Evolutionary conservation across 495 filamentous ascomycete genomes (phyloP).

Genomic region (Oidiodendron maius): DNA sequence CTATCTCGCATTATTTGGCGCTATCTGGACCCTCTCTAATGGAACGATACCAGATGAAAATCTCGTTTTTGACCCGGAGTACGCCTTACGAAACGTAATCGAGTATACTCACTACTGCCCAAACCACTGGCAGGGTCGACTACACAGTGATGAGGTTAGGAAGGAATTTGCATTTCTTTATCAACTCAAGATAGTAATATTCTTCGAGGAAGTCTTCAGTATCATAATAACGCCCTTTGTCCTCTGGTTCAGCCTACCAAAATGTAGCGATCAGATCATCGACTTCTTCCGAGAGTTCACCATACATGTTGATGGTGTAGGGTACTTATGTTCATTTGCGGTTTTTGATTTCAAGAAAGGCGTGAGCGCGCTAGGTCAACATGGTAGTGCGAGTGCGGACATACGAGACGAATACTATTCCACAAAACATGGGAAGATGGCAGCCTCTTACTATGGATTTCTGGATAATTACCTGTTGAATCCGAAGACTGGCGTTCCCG

Average conservation of each 20-base stretch:
- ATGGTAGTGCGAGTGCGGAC: constrained; percentile 38
- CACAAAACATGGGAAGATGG: constrained; percentile 95
- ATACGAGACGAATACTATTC: constrained; percentile 88
- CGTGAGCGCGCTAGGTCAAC: constrained; percentile 42
- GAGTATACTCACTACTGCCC: constrained; percentile 89
- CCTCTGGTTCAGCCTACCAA: constrained; percentile 79
- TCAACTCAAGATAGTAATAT: constrained; percentile 82
- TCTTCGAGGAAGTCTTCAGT: constrained; percentile 85
- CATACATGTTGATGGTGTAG: constrained; percentile 91
- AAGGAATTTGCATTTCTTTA: constrained; percentile 84
- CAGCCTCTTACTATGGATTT: constrained; percentile 89
- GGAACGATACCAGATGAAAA: constrained; percentile 81
- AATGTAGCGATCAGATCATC: constrained; percentile 85
- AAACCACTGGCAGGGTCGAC: constrained; percentile 75
- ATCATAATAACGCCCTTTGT: constrained; percentile 89
- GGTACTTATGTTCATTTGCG: constrained; percentile 93
- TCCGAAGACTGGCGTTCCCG: constrained; percentile 45
- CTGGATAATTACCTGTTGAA: constrained; percentile 80
- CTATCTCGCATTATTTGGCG: constrained; percentile 68
- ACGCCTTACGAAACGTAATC: constrained; percentile 77
- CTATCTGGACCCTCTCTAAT: constrained; percentile 72
- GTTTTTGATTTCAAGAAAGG: constrained; percentile 97
- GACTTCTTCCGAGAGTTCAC: constrained; percentile 99
- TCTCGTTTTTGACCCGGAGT: constrained; percentile 87
- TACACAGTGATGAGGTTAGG: constrained; percentile 81